These are phyloP conservation scores for Mimosa bimucronata DNA, from an alignment of 306 rosid genomes.

Conservation along the genomic window DNA sequence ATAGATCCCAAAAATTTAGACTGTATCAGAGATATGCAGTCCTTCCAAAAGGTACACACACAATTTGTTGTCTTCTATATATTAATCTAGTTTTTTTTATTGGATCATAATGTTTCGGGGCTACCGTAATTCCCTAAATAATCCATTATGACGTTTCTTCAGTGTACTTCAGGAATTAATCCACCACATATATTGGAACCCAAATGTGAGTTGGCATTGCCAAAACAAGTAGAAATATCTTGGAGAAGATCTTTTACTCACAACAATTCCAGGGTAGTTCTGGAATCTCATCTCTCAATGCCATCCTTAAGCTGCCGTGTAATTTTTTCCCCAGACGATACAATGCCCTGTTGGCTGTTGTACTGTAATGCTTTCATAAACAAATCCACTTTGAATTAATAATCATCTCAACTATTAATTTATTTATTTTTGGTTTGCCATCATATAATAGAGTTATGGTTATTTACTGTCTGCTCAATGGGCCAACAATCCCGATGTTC, in stretches of 20 bases:
- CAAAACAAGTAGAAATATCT: too few relatives aligned
- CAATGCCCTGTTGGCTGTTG: not conserved
- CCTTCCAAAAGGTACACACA: conserved; percentile 35
- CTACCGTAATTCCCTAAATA: too few relatives aligned
- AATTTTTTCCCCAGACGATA: conserved; percentile 10
- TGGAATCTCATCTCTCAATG: not conserved
- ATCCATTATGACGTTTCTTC: not conserved
- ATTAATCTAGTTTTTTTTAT: too few relatives aligned
- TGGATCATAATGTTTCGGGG: not conserved
- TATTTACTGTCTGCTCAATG: conserved; percentile 48
- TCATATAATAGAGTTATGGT: conserved; percentile 31
- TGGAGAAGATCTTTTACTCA: not conserved
- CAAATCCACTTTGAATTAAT: not conserved
- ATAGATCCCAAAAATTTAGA: conserved; percentile 39
- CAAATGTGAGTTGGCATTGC: conserved; percentile 19
- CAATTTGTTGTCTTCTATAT: not conserved
- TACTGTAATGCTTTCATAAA: not conserved
- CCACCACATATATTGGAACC: conserved; percentile 45
- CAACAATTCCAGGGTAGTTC: not conserved
- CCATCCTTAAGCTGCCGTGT: conserved; percentile 32
- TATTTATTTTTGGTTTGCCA: not conserved
- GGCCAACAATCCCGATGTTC: conserved; percentile 67
- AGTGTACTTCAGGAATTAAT: conserved; percentile 50
- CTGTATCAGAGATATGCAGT: conserved; percentile 42
- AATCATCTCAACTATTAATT: not conserved